Base-by-base conservation (phyloP, 139 green algal species). In the Chlorella sorokiniana region DNA sequence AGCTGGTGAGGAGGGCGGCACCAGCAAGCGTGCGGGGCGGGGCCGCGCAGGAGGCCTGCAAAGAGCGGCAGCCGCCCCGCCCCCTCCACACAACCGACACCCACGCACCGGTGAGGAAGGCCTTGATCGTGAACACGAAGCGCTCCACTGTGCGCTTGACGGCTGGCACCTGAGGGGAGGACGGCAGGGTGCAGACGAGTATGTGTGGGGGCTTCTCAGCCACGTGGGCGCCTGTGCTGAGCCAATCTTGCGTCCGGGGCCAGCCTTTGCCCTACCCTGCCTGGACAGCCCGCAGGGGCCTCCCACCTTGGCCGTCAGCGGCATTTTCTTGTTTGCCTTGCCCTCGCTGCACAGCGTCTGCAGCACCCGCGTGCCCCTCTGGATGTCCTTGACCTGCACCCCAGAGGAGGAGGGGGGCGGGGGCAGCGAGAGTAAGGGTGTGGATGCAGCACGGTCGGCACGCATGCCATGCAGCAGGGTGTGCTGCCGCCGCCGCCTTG, bases 271-370 rank as follows among this genome's bases (percentile, higher is more conserved):
- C 48, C 48, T 16, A 16, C 48, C 48, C 11, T 16, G 14, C 16
- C 48, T 59, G 48, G 14, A 59, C 48, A 59, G 16, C 48, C 16
- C 14, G 14, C 48, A 59, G n/a, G n/a, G n/a, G n/a, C n/a, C n/a
- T 25, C 48, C 48, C 48, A 59, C 56, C 56, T 31, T 65, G 56
- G 16, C 56, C 16, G 65, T 67, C 27, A 85, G 40, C 22, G 61
- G 52, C 35, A 78, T 59, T 22, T 71, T 42, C 42, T 72, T 81
- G 37, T 61, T 40, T 35, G 20, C 75, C 78, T 90, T 90, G 56
- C 79, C 84, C 74, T 90, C 79, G 59, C 41, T 51, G 75, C 86
- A 90, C 51, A 90, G 48, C 37, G 62, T 40, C 44, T 90, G 81
- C 63, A 90, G 40, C 16, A 83, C 41, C 18, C 80, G 72, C 4